Conservation (phyloP, 768 basidiomycete genomes). For the Termitomyces heimii region DNA sequence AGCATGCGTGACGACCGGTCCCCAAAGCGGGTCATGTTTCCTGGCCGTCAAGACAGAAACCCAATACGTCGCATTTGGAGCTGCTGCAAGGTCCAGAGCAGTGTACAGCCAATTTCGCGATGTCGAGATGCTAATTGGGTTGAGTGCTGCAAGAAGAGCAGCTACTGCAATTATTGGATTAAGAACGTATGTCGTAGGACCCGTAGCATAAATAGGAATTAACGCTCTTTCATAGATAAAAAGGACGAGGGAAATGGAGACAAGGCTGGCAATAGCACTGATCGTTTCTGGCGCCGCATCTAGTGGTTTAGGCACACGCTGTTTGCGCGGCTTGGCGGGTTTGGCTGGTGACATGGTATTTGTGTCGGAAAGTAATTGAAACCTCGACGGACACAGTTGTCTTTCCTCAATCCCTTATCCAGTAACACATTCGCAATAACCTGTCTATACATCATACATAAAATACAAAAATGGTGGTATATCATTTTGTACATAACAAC, state of each 20-base stretch:
- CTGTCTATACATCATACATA: background rate
- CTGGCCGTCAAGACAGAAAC: constrained; percentile 54
- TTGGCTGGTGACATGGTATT: constrained; percentile 8
- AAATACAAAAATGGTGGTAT: background rate
- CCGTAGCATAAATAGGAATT: constrained; percentile 63
- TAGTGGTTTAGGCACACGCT: constrained; percentile 1
- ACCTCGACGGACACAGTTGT: background rate
- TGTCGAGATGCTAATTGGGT: constrained; percentile 30
- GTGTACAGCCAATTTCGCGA: constrained; percentile 28
- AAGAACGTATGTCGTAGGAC: constrained; percentile 48
- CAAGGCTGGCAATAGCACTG: constrained; percentile 5
- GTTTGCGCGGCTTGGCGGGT: background rate
- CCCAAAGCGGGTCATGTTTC: constrained; percentile 43
- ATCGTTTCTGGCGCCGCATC: constrained; percentile 1
- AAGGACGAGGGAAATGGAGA: constrained; percentile 47
- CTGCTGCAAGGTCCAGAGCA: constrained; percentile 33
- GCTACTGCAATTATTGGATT: constrained; percentile 28
- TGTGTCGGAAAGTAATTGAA: constrained; percentile 5
- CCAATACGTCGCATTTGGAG: constrained; percentile 68
- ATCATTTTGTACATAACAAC: background rate
- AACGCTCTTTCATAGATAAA: constrained; percentile 59
- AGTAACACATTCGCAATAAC: too few species aligned
- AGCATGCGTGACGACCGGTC: constrained; percentile 55
- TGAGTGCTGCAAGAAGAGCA: constrained; percentile 30
- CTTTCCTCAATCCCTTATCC: background rate